Percentiles rank a stretch among this genome's conserved stretches.
These are phyloP conservation scores for Umbelopsis sp. DNA, from an alignment of 192 early-diverging fungal genomes.

Conservation along the genomic window DNA sequence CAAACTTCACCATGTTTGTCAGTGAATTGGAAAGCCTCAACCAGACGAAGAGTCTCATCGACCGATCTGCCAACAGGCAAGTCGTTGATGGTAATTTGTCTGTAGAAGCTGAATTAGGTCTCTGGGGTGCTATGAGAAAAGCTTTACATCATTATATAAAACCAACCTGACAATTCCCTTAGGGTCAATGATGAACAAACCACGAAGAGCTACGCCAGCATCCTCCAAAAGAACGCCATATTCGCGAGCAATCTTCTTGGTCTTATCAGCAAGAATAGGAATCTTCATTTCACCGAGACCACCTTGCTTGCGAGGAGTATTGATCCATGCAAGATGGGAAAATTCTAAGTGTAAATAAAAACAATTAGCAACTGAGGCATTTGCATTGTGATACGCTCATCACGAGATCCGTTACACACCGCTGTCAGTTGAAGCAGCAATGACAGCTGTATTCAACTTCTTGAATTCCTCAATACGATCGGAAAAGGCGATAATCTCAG, in stretches of 20 bases:
- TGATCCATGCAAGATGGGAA: slow-evolving; percentile 89
- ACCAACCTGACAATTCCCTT: slow-evolving; percentile 71
- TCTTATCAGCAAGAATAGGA: slow-evolving; percentile 69
- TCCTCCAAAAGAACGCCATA: slow-evolving; percentile 88
- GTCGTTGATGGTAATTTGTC: slow-evolving; percentile 88
- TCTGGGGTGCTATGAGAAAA: no score
- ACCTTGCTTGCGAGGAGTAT: slow-evolving; percentile 83
- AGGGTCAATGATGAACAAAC: slow-evolving; percentile 91
- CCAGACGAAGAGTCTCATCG: slow-evolving; percentile 83
- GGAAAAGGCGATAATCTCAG: slow-evolving; percentile 89
- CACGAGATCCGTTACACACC: slow-evolving; percentile 7
- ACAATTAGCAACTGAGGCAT: neutral
- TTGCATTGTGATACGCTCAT: neutral
- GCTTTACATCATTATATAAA: neutral
- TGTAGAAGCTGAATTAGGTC: neutral
- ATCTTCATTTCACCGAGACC: slow-evolving; percentile 90
- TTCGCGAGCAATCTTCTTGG: slow-evolving; percentile 84
- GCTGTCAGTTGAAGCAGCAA: slow-evolving; percentile 68
- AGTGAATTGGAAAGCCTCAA: slow-evolving; percentile 91
- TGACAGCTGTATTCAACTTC: slow-evolving; percentile 73
- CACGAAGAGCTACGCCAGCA: slow-evolving; percentile 77
- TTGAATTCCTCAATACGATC: slow-evolving; percentile 84
- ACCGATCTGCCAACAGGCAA: slow-evolving; percentile 83
- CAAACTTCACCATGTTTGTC: slow-evolving; percentile 81
- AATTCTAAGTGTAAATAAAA: slow-evolving; percentile 53